Evolutionary conservation across 768 basidiomycete species (phyloP), one percentile per base, ranked within the genome.

Genomic region (Roridomyces roridus): DNA sequence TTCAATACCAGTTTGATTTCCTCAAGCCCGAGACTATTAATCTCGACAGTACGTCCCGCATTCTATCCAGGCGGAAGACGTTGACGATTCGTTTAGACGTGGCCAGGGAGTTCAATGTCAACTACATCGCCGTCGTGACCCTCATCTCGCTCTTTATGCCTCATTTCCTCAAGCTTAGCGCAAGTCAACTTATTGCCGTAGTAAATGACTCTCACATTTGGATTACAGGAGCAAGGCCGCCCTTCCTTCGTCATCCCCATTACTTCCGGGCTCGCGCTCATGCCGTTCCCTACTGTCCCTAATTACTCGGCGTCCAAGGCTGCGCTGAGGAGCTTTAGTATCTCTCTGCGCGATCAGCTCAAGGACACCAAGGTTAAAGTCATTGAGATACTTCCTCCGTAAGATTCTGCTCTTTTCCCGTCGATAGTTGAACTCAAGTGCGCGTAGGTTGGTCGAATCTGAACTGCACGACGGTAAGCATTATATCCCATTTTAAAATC

Each of bases 281-380:
- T 74, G 29, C 83, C 85, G 0, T 69, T 66, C 1, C 70, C 80
- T 1, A 64, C 59, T 28, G 69, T 84, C 0, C 68, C 77, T 2
- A 79, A 81, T 46, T 87, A 88, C 62, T 81, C 74, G 28, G 85
- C 85, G 0, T 78, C 80, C 4, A 86, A 87, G 65, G 83, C 84
- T 6, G 85, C 84, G 2, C 63, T 86, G 29, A 82, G 81, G 60
- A 84, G 79, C 52, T 77, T 84, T 58, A 72, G 74, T 18, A 67
- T 78, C 10, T 80, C 82, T 4, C 73, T 87, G 15, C 73, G 76
- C 45, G 66, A 65, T 1, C 80, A 85, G 62, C 72, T 86, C 10
- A 63, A 74, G 36, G 75, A 73, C 18, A 83, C 81, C 17, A 78
- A 81, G 23, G 74, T 87, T 15, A 72, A 81, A 42, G 80, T 87